Base-by-base conservation (phyloP, 1,139 yeast genomes). In the Saccharomycopsis hybrid region DNA sequence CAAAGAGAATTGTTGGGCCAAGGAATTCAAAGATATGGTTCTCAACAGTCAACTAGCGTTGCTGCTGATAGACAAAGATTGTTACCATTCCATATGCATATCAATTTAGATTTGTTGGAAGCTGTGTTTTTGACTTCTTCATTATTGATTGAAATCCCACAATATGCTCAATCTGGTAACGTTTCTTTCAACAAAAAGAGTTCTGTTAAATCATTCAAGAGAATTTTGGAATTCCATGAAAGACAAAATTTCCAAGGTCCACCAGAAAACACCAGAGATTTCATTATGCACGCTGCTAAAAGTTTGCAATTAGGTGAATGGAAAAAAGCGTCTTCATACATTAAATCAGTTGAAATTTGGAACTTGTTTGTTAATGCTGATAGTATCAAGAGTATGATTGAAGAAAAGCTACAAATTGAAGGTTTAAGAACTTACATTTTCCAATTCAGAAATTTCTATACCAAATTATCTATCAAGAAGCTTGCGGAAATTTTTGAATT, bases 41-140 rank as follows among this genome's bases (percentile, higher is more conserved):
- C 25, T 7, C 32, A 45, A 5, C 79, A 70, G 63, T 65, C 56
- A 63, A 64, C 63, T 46, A 59, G 68, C 43, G 75, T 78, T 35
- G 69, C 80, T 50, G 77, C 76, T 56, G 92, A 84, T 64, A 85
- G 79, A 63, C 95, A 85, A 66, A 85, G 90, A 65, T 78, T 89
- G 66, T 76, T 92, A 65, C 99, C 99, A 54, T 94, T 86, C 85
- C 98, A 94, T 71, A 90, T 88, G 85, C 99, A 94, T 71, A 89
- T 94, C 67, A 94, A 94, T 69, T 75, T 90, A 62, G 98, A 94
- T 72, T 79, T 94, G 61, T 77, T 94, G 61, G 98, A 94, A 71
- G 85, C 95, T 66, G 96, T 87, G 52, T 90, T 85, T 73, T 79
- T 89, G 75, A 92, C 97, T 9, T 77, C 90, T 56, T 87, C 96